Evolutionary conservation across 257 asterid genomes (phyloP), one percentile per base, ranked within the genome.

Genomic region (Solanum gracilifrons): DNA sequence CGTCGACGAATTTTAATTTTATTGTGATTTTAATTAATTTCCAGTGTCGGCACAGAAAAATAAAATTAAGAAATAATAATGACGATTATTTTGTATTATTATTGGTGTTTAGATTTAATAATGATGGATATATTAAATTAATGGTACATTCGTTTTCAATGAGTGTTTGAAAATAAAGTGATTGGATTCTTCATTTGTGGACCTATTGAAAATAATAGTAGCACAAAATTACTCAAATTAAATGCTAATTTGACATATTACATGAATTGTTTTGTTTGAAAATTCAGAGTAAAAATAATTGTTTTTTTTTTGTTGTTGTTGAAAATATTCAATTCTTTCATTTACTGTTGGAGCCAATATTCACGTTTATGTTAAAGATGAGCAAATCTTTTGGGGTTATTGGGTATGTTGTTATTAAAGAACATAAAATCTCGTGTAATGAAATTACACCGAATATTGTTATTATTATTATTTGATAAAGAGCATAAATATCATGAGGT

Each of bases 361-460:
- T 80, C 68, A 80, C 68, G 29, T 43, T 46, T 46, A 18, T 29
- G 5, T 43, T 39, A 7, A 77, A 39, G 35, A 4, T n/a, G n/a
- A n/a, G n/a, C n/a, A n/a, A n/a, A n/a, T n/a, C n/a, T n/a, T n/a
- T n/a, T n/a, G n/a, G n/a, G n/a, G n/a, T n/a, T n/a, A n/a, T n/a
- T 20, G 25, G 2, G 12, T 58, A 7, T 0, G 2, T 7, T 58
- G 5, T 58, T 58, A 7, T 20, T 20, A 58, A 58, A 58, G 4
- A 58, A 0, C 66, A 18, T 58, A 20, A 43, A 20, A 58, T 58
- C 0, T 58, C 1, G 1, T 58, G 5, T 3, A 12, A 20, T 58
- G 25, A 0, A 20, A 58, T 58, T 7, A 58, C 12, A 55, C 4
- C 0, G 5, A 6, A 0, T 58, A 0, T 58, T 55, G 0, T 55